Evolutionary conservation across 331 rosid genomes (phyloP).

Genomic region (Pyracantha coccinea): DNA sequence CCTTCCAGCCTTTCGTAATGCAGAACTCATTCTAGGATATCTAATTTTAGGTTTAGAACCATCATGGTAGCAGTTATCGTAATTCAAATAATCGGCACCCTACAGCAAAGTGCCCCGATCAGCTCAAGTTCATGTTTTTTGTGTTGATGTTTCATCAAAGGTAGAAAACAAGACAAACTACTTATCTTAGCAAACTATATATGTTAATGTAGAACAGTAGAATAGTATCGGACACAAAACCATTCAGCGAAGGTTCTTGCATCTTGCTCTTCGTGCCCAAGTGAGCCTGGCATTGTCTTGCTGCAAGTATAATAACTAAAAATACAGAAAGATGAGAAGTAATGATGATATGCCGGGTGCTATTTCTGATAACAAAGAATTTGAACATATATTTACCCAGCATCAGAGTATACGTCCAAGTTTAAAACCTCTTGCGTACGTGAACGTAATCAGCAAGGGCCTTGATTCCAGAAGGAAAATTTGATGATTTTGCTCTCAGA

Average conservation of each 20-base stretch:
- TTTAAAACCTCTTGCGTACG: conserved; percentile 14
- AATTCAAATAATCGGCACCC: conserved; percentile 22
- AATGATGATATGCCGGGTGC: neutral
- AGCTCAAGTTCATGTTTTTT: neutral
- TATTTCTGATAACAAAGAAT: neutral
- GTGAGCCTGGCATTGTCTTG: conserved; percentile 23
- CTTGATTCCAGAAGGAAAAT: conserved; percentile 22
- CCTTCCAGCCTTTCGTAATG: conserved; percentile 14
- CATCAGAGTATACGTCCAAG: conserved; percentile 20
- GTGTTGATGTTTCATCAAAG: neutral
- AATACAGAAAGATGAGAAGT: neutral
- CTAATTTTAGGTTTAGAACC: conserved; percentile 17
- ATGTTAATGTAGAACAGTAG: neutral
- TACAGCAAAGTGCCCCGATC: neutral
- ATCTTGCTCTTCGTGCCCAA: conserved; percentile 18
- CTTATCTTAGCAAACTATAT: neutral
- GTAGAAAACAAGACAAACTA: neutral
- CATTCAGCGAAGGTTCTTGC: conserved; percentile 19
- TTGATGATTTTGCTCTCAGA: conserved; percentile 9
- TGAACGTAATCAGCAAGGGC: conserved; percentile 16
- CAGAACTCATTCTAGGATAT: conserved; percentile 15
- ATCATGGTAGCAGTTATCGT: conserved; percentile 17
- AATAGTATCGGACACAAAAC: neutral
- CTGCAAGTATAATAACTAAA: conserved; percentile 16
- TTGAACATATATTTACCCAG: conserved; percentile 10